Evolutionary conservation across 2,329 filamentous ascomycete genomes (phyloP), one percentile per base, ranked within the genome.

Genomic region (Leptodontidium sp.): DNA sequence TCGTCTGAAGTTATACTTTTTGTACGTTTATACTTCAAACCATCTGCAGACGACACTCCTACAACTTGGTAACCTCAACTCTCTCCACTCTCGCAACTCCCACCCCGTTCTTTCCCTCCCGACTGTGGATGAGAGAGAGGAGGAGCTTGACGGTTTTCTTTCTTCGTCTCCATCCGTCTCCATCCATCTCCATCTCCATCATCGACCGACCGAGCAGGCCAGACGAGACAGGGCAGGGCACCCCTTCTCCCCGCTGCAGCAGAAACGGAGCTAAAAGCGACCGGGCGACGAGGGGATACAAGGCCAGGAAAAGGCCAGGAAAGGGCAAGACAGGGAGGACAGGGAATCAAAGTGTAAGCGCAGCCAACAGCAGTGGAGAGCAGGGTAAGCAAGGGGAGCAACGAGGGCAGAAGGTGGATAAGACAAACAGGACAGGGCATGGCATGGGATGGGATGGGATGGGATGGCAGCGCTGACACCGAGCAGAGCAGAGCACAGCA

Each of bases 231-330:
- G 29, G 29, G 32, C 21, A 40, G 47, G 64, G 53, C 40, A 50
- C 35, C 49, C 52, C 26, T 32, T 47, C 43, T 58, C 64, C 64
- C 64, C 53, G 43, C 64, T 61, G 38, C 53, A 65, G 45, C 45
- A 38, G 38, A 64, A 64, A 45, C 49, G n/a, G 35, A 55, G 55
- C 64, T 65, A 65, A 59, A 65, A 59, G 1, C 53, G 64, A 49
- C 64, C 64, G 50, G 64, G 64, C 64, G 64, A 65, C 64, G 26
- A 65, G 58, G 7, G 38, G 45, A 14, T 21, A 35, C 15, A 14
- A 2, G 15, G 29, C 29, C 50, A 53, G 50, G 50, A 21, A 5
- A 5, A 40, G 55, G n/a, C n/a, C 21, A 9, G 58, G 14, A 24
- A 61, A 26, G 40, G 26, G 24, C 29, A 32, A 40, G 38, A 24